Base-by-base conservation (phyloP, 2,329 filamentous ascomycete species). In the Hymenoscyphus infarciens region DNA sequence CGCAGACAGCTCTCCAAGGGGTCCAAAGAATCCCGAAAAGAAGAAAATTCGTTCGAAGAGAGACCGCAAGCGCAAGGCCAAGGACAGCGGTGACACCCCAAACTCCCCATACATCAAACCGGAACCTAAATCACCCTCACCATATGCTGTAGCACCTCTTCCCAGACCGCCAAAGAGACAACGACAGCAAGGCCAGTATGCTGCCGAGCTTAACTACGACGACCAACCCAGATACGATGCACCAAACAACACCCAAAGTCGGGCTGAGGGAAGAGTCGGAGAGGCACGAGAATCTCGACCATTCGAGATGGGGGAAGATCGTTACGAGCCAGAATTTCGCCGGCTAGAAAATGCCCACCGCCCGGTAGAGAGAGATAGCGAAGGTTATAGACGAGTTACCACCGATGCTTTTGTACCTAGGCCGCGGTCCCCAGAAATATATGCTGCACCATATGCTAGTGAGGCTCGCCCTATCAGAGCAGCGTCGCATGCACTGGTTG, bases 61-160 rank as follows among this genome's bases (percentile, higher is more conserved):
- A 72, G 79, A 78, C 68, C 81, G 79, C 82, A 80, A 79, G 68
- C 81, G 79, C 83, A 64, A 77, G 75, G 69, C 78, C 79, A 77
- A 79, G 75, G 72, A 71, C 31, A 61, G 52, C 53, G 76, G 74
- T 57, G 81, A 82, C 65, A 71, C 70, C 31, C 72, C 80, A 59
- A 75, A 74, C 42, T 80, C 79, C 38, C 83, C 84, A 10, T 80
- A 81, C 66, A 87, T 89, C 69, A 89, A 89, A 70, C 76, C 81
- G 27, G 87, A 89, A 71, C 86, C 86, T n/a, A 80, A 79, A 56
- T 89, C 87, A 1, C 82, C 83, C 1, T 88, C 86, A 6, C 86
- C 85, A 8, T 74, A 87, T 58, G 77, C 77, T 64, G 80, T 80
- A 19, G 80, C 80, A 22, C 78, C 82, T n/a, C 79, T 81, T 64